phyloP scores from a whole-genome alignment of 1,284 basidiomycete genomes.

The Ceratobasidium sp. region DNA sequence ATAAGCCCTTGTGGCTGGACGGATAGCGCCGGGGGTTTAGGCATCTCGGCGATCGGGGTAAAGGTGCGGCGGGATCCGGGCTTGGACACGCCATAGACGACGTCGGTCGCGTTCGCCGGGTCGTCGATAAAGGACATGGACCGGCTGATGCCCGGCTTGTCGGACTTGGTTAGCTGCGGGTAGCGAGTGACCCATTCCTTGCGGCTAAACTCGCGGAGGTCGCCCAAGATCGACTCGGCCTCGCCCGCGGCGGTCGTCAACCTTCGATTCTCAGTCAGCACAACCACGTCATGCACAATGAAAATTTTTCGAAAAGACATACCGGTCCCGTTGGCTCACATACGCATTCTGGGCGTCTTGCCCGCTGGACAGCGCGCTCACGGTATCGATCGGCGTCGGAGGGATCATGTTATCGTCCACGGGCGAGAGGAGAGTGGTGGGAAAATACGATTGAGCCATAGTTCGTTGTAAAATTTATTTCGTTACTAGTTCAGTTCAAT shows the following conservation, averaged over 20 bases:
- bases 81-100: slow-evolving; percentile 68
- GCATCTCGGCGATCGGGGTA: slow-evolving; percentile 52
- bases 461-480: not conserved
- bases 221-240: slow-evolving; percentile 77
- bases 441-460: slow-evolving; percentile 48
- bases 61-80: slow-evolving; percentile 64
- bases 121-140: slow-evolving; percentile 89
- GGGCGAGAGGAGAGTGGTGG: slow-evolving; percentile 35
- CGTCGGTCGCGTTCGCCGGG: slow-evolving; percentile 74
- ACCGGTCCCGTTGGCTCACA: slow-evolving; percentile 79
- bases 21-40: slow-evolving; percentile 13
- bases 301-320: slow-evolving; percentile 51
- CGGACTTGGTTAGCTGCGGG: slow-evolving; percentile 68
- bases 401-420: slow-evolving; percentile 30
- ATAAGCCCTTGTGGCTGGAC: slow-evolving; percentile 52
- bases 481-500: slow-evolving; percentile 8
- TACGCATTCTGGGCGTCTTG: slow-evolving; percentile 82
- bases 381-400: slow-evolving; percentile 24
- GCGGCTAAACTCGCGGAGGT: slow-evolving; percentile 86
- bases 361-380: slow-evolving; percentile 56
- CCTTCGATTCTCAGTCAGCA: slow-evolving; percentile 60
- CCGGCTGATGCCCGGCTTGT: slow-evolving; percentile 61
- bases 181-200: slow-evolving; percentile 90
- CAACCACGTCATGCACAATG: slow-evolving; percentile 28
- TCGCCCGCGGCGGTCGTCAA: slow-evolving; percentile 81